phyloP scores from a whole-genome alignment of 345 rosid species.

The Eutrema japonicum region DNA sequence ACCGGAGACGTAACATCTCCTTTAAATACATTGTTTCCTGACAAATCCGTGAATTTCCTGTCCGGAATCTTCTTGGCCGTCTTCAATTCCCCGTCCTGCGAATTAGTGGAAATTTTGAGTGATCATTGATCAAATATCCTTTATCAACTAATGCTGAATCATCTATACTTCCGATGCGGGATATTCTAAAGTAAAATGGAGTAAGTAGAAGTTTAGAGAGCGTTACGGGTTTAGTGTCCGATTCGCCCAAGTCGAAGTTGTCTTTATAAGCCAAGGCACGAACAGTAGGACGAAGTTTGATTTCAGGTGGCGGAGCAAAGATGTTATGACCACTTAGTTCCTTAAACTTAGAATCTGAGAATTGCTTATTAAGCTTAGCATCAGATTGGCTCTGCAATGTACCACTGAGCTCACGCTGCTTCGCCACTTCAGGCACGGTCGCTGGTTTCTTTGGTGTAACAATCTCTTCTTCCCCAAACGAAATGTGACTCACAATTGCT shows the following conservation, averaged over 20 bases:
- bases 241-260: constrained; percentile 71
- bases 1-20: constrained; percentile 58
- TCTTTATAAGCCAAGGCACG: constrained; percentile 78
- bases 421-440: constrained; percentile 79
- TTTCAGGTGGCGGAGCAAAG: constrained; percentile 97
- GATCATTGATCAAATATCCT: neutral
- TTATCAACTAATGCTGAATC: neutral
- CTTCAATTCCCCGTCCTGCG: constrained; percentile 62
- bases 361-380: constrained; percentile 75
- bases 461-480: constrained; percentile 80
- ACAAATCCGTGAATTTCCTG: constrained; percentile 71
- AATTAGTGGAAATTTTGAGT: neutral
- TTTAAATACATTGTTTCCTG: constrained; percentile 84
- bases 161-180: no score
- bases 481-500: constrained; percentile 84
- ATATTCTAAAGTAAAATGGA: neutral
- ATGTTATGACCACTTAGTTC: constrained; percentile 94
- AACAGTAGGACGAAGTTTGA: constrained; percentile 68
- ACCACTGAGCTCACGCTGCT: constrained; percentile 95
- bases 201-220: neutral
- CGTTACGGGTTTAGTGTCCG: constrained; percentile 26
- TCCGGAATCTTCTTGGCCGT: constrained; percentile 84
- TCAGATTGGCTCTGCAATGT: constrained; percentile 59
- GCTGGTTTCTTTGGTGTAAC: constrained; percentile 74
- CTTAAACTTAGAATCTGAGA: constrained; percentile 83